Conservation (phyloP, 1,139 yeast species). For the Lodderomyces theae region DNA sequence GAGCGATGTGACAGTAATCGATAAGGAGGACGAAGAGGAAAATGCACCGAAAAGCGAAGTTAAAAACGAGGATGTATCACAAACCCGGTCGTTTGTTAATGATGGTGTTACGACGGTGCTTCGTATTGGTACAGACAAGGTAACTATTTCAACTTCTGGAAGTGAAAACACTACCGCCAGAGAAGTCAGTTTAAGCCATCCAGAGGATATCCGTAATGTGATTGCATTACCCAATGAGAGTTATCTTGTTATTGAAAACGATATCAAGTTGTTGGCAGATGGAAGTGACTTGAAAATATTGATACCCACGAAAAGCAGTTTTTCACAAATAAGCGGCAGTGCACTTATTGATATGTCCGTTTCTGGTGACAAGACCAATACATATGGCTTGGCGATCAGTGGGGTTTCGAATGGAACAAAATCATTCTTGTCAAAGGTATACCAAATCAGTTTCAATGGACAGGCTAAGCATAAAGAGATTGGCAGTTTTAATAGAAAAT, state of each 20-base stretch:
- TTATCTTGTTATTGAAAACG: slow-evolving; percentile 13
- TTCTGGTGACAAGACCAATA: slow-evolving; percentile 9
- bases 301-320: slow-evolving; percentile 10
- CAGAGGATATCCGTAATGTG: slow-evolving; percentile 1
- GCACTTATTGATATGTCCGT: slow-evolving; percentile 14
- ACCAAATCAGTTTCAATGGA: slow-evolving; percentile 15
- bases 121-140: background rate
- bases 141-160: background rate
- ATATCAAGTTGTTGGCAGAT: slow-evolving; percentile 11
- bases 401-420: slow-evolving; percentile 11
- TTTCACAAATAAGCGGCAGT: slow-evolving; percentile 11
- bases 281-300: slow-evolving; percentile 5
- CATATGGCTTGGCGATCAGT: slow-evolving; percentile 20
- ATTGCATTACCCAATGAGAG: slow-evolving; percentile 7
- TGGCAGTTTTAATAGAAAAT: slow-evolving; percentile 20
- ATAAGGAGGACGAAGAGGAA: slow-evolving; percentile 21
- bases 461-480: slow-evolving; percentile 15
- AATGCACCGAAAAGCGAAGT: slow-evolving; percentile 7
- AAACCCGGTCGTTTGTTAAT: background rate
- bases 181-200: background rate
- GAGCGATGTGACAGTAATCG: slow-evolving; percentile 26
- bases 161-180: slow-evolving; percentile 8
- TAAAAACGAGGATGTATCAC: background rate
- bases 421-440: slow-evolving; percentile 16
- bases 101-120: background rate